phyloP scores from a whole-genome alignment of 768 basidiomycete genomes.

The Boletus rufocinnamomeus region DNA sequence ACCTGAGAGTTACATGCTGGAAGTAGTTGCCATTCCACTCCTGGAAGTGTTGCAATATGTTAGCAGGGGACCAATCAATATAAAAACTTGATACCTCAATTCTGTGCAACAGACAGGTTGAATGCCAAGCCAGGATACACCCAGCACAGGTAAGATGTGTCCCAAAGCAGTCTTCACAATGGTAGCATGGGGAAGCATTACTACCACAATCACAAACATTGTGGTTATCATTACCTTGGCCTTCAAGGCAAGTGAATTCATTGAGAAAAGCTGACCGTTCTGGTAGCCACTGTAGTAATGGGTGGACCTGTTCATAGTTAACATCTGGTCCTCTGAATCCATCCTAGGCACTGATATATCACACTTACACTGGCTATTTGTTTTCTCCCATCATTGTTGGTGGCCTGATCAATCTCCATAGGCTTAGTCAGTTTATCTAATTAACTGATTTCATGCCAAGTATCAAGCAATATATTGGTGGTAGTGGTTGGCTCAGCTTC shows the following conservation, averaged over 20 bases:
- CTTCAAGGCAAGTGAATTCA: not conserved
- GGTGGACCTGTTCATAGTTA: too few species aligned
- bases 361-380: not conserved
- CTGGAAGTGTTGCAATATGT: not conserved
- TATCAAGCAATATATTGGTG: not conserved
- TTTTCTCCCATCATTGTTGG: not conserved
- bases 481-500: not conserved
- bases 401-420: not conserved
- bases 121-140: not conserved
- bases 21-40: conserved; percentile 5
- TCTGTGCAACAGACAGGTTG: not conserved
- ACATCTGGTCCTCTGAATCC: not conserved
- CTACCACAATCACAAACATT: not conserved
- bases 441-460: not conserved
- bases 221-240: not conserved
- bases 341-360: not conserved
- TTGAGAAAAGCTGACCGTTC: not conserved
- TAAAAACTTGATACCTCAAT: not conserved
- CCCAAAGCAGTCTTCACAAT: not conserved
- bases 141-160: not conserved
- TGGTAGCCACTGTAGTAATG: too few species aligned
- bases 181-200: not conserved
- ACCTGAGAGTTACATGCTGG: not conserved
- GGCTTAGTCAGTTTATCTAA: not conserved
- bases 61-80: not conserved